phyloP scores from a whole-genome alignment of 164 flowering plant species.

The Piper betle region DNA sequence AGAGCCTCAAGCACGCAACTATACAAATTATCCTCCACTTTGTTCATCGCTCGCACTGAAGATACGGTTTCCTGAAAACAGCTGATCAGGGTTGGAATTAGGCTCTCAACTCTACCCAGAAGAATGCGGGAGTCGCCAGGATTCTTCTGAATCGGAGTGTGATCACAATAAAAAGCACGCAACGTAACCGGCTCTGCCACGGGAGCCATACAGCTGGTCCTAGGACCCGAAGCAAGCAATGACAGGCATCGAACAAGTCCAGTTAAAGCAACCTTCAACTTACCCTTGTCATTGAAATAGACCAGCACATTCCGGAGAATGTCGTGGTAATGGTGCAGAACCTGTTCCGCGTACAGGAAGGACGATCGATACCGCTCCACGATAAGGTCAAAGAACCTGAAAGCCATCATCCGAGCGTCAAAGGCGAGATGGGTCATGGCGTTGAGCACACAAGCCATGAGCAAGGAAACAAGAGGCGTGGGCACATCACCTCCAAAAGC shows the following conservation, averaged over 20 bases:
- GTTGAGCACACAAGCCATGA: slow-evolving; percentile 69
- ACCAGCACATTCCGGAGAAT: slow-evolving; percentile 52
- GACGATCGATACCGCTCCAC: slow-evolving; percentile 54
- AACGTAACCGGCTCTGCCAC: slow-evolving; percentile 14
- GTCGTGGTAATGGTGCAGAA: slow-evolving; percentile 64
- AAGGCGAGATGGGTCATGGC: slow-evolving; percentile 75
- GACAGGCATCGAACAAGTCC: slow-evolving; percentile 70
- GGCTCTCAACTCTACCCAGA: slow-evolving; percentile 36
- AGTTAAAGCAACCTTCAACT: slow-evolving; percentile 45
- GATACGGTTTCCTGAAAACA: slow-evolving; percentile 57
- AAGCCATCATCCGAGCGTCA: slow-evolving; percentile 81
- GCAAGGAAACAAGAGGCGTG: slow-evolving; percentile 46
- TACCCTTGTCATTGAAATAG: slow-evolving; percentile 54
- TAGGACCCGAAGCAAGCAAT: slow-evolving; percentile 36
- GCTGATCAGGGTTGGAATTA: slow-evolving; percentile 49
- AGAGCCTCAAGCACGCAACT: slow-evolving; percentile 59
- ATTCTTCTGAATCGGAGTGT: too few species aligned
- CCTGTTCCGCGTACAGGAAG: slow-evolving; percentile 57
- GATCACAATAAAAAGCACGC: slow-evolving; percentile 46
- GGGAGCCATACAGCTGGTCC: slow-evolving; percentile 18
- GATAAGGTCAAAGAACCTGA: slow-evolving; percentile 71
- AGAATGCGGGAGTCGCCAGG: slow-evolving; percentile 16
- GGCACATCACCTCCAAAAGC: slow-evolving; percentile 57
- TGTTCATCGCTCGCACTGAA: slow-evolving; percentile 18
- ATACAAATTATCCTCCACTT: slow-evolving; percentile 41